Evolutionary conservation across 2,329 filamentous ascomycete species (phyloP).

Genomic region (Lachnellula cervina): DNA sequence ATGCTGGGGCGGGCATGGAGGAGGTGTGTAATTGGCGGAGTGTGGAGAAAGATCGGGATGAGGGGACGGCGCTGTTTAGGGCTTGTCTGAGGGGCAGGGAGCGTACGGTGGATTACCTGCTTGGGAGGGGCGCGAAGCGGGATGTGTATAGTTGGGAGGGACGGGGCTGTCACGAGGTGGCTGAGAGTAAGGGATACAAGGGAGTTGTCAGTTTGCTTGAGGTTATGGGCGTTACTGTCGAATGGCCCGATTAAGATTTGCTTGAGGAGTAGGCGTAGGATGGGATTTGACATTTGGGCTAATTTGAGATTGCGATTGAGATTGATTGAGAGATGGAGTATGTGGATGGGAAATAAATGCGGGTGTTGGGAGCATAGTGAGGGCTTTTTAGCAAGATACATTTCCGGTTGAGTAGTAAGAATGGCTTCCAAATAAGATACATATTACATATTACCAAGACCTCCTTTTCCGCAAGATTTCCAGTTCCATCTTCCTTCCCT

Average conservation of each 20-base stretch:
- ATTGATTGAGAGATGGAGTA: too few species aligned
- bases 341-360: too few species aligned
- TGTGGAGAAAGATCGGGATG: not conserved
- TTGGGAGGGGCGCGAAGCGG: not conserved
- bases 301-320: too few species aligned
- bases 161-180: not conserved
- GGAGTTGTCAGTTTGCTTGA: not conserved
- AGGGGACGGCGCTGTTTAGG: conserved; percentile 4
- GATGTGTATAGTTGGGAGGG: not conserved
- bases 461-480: too few species aligned
- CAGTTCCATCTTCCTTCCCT: too few species aligned
- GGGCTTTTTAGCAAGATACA: too few species aligned
- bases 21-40: conserved; percentile 1
- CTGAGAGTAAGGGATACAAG: not conserved
- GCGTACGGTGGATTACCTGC: not conserved
- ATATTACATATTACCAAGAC: too few species aligned
- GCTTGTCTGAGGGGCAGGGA: not conserved
- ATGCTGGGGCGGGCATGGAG: not conserved
- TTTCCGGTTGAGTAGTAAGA: too few species aligned
- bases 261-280: too few species aligned
- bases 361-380: too few species aligned
- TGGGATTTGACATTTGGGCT: too few species aligned
- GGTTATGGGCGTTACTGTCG: not conserved
- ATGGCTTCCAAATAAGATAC: too few species aligned
- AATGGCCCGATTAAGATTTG: not conserved